Conservation (phyloP, 306 rosid genomes). For the Benincasa hispida region DNA sequence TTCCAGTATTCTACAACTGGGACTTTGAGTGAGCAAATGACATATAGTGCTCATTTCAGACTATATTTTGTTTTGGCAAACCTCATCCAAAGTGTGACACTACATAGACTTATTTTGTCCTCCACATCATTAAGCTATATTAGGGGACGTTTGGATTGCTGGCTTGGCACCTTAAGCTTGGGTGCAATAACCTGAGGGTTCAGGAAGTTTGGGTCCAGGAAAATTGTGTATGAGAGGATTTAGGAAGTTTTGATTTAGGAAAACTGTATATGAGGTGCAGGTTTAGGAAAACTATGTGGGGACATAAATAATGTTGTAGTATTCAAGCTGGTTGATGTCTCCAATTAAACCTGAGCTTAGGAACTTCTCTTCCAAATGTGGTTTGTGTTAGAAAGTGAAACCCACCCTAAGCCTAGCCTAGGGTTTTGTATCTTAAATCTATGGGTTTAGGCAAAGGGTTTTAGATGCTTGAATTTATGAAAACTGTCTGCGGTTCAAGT, state of each 20-base stretch:
- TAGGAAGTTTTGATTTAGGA: neutral
- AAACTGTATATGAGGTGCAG: neutral
- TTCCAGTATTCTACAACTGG: neutral
- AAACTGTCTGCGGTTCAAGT: neutral
- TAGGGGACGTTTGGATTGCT: neutral
- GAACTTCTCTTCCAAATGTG: neutral
- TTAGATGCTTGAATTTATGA: neutral
- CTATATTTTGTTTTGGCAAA: neutral
- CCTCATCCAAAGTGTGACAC: neutral
- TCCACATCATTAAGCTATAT: neutral
- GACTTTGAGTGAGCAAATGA: neutral
- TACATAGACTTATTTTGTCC: neutral
- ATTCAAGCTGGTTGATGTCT: neutral
- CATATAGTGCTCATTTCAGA: neutral
- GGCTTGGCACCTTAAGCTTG: neutral
- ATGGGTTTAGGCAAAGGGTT: neutral
- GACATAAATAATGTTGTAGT: neutral
- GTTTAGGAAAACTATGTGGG: neutral
- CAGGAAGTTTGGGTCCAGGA: neutral
- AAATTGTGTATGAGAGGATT: neutral
- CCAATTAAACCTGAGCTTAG: neutral
- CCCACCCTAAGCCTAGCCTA: neutral
- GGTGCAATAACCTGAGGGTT: neutral
- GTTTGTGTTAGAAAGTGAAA: neutral
- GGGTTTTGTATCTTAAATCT: neutral